These are phyloP conservation scores for Colletotrichum falcatum DNA, from an alignment of 2,329 filamentous ascomycete species.

Conservation along the genomic window DNA sequence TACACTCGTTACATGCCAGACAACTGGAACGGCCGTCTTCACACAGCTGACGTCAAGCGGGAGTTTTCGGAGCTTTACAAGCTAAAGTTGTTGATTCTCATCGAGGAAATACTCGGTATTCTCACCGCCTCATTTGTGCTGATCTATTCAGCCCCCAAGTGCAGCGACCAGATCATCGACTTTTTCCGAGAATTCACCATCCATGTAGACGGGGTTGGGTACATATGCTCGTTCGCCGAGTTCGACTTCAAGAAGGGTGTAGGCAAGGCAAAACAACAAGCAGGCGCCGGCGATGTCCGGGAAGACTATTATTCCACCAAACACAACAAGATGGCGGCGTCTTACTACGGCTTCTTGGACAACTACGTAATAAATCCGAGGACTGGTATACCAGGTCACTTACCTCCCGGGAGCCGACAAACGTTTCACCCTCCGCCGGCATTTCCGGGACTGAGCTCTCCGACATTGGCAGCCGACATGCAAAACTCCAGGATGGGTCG, in stretches of 20 bases:
- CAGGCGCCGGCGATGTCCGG: conserved; percentile 70
- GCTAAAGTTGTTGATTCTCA: conserved; percentile 89
- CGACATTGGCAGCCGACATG: conserved; percentile 68
- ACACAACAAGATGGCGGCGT: conserved; percentile 98
- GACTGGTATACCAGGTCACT: conserved; percentile 71
- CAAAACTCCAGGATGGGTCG: conserved; percentile 62
- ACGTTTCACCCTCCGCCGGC: conserved; percentile 81
- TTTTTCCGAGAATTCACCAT: conserved; percentile 99
- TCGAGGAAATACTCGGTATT: conserved; percentile 93
- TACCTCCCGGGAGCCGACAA: conserved; percentile 65
- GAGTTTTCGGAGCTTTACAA: conserved; percentile 95
- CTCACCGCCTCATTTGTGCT: conserved; percentile 91
- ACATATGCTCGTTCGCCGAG: conserved; percentile 96
- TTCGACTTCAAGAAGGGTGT: conserved; percentile 94
- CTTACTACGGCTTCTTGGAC: conserved; percentile 93
- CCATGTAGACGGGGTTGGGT: conserved; percentile 94
- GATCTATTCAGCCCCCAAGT: conserved; percentile 86
- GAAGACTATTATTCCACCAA: conserved; percentile 96
- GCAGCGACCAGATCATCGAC: conserved; percentile 92
- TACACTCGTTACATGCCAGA: conserved; percentile 93
- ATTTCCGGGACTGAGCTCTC: conserved; percentile 78
- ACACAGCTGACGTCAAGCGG: conserved; percentile 90
- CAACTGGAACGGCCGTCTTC: conserved; percentile 90
- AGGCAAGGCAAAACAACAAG: conserved; percentile 55
- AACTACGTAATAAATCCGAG: conserved; percentile 86